These are phyloP conservation scores for Kazachstania bromeliacearum DNA, from an alignment of 805 yeast genomes.

Conservation along the genomic window DNA sequence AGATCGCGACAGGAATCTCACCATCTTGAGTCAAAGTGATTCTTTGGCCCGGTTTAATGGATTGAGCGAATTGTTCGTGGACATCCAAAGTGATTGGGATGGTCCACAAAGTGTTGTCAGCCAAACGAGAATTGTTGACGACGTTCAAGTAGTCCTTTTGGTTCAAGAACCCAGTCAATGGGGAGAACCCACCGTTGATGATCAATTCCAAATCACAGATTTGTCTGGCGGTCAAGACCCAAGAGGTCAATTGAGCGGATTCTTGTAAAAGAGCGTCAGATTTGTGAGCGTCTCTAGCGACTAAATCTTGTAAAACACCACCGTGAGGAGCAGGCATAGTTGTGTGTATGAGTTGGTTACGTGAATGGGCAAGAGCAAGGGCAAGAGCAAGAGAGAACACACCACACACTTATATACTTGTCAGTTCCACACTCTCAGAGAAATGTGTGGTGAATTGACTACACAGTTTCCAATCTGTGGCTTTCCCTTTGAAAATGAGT, in stretches of 20 bases:
- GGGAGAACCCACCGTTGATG: slow-evolving; percentile 91
- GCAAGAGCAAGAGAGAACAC: too few species aligned
- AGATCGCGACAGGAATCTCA: slow-evolving; percentile 66
- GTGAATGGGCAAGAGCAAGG: not conserved
- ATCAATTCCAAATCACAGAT: slow-evolving; percentile 88
- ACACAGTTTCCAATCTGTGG: too few species aligned
- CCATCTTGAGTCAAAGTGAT: slow-evolving; percentile 74
- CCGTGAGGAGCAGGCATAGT: slow-evolving; percentile 79
- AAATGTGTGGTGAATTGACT: too few species aligned
- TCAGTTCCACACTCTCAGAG: too few species aligned
- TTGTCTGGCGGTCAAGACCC: slow-evolving; percentile 68
- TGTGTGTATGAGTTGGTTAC: not conserved
- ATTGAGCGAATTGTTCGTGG: slow-evolving; percentile 37
- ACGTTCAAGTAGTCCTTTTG: slow-evolving; percentile 58
- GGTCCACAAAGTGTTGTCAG: slow-evolving; percentile 76
- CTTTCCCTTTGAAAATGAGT: too few species aligned
- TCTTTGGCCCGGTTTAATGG: slow-evolving; percentile 46
- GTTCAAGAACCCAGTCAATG: slow-evolving; percentile 54
- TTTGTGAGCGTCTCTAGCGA: slow-evolving; percentile 66
- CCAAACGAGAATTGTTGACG: slow-evolving; percentile 57
- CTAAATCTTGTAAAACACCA: slow-evolving; percentile 75
- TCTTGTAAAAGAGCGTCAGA: slow-evolving; percentile 49
- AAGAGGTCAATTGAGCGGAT: slow-evolving; percentile 36
- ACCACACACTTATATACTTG: too few species aligned
- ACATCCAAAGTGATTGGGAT: slow-evolving; percentile 90